Percentiles rank a stretch among this genome's conserved stretches.
Evolutionary conservation across 2,329 filamentous ascomycete genomes (phyloP).

Genomic region (Colletotrichum theobromicola): DNA sequence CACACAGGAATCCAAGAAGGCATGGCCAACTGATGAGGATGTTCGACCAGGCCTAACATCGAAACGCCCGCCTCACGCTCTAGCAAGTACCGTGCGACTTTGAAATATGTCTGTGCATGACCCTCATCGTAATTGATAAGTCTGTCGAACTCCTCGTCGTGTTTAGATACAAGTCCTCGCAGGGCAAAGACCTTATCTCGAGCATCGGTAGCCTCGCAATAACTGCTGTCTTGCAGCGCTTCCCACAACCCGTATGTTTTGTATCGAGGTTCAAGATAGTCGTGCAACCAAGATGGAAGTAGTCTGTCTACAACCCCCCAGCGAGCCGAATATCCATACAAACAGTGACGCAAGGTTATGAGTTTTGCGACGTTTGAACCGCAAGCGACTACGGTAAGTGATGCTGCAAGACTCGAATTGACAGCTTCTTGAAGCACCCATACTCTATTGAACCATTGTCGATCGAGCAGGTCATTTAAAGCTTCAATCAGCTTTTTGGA

Average conservation of each 20-base stretch:
- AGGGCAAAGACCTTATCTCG: background rate
- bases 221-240: no score
- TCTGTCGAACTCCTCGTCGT: background rate
- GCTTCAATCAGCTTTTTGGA: background rate
- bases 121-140: background rate
- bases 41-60: accelerated
- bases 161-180: accelerated
- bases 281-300: no score
- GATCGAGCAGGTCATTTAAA: background rate
- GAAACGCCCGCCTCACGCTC: background rate
- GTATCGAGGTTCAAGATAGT: no score
- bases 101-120: accelerated
- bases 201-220: no score
- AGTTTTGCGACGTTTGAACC: background rate
- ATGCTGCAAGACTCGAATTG: accelerated
- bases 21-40: background rate
- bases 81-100: background rate
- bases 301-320: no score
- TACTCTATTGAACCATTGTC: background rate
- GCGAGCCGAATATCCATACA: no score
- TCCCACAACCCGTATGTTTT: no score
- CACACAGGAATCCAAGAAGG: background rate
- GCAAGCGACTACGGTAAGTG: background rate
- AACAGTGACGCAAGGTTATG: accelerated
- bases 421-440: background rate